Base-by-base conservation (phyloP, 2,329 filamentous ascomycete genomes). In the Metarhizium anisopliae region DNA sequence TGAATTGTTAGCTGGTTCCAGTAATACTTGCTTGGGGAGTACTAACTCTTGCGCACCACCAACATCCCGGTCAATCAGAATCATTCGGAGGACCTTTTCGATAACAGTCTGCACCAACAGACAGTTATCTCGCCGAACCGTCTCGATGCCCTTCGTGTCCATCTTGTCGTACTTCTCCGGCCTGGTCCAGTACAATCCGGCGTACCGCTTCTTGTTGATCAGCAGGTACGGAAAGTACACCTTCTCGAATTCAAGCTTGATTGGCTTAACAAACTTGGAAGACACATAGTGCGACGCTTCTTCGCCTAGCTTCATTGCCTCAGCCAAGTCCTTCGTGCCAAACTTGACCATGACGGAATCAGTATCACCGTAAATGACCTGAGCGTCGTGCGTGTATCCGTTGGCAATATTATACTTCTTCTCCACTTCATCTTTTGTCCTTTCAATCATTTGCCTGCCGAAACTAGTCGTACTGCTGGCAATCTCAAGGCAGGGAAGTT, bases 321-420 rank as follows among this genome's bases (percentile, higher is more conserved):
- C 89, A 6, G 83, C 80, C 18, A 99, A 78, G 60, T 96, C 91
- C 47, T 84, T 86, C 10, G 91, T 92, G 47, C 94, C 94, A 63
- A 99, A 99, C 67, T 96, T 97, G 59, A 99, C 93, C 94, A 99
- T 99, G 74, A 99, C 94, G 8, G 94, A 99, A 79, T 99, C 94
- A 2, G 94, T 99, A 72, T 99, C 94, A 75, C 94, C 94, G 64
- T 99, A 99, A 60, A 99, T 95, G 74, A 99, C 94, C 68, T 96
- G 86, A 0, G 94, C 94, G 69, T 99, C 89, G 69, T 97, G 90
- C 2, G 82, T 84, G 72, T 97, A 99, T 18, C 94, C 94, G 65
- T 99, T 97, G 52, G 89, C 89, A 56, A 96, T 92, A 51, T 83
- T 93, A 72, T 96, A 99, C 62, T 84, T 86, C 45, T 82, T 79